Evolutionary conservation across 2,329 filamentous ascomycete genomes (phyloP).

Genomic region (Sporothrix brunneoviolacea): DNA sequence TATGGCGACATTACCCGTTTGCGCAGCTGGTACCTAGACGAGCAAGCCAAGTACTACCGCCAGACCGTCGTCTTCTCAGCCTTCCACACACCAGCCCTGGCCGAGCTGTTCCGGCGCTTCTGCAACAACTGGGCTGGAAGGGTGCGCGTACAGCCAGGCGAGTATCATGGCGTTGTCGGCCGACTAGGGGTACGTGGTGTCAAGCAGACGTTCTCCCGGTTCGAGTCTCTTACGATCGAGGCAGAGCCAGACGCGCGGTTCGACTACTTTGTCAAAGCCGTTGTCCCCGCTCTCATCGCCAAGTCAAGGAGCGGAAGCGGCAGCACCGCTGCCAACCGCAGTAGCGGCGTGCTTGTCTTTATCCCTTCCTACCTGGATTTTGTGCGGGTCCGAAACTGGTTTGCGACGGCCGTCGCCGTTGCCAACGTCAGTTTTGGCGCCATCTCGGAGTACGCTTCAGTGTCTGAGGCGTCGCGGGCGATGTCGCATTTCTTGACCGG

Average conservation of each 20-base stretch:
- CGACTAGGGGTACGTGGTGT: conserved; percentile 59
- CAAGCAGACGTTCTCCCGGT: conserved; percentile 85
- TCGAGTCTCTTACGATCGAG: conserved; percentile 62
- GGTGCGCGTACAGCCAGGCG: conserved; percentile 57
- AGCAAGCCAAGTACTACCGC: conserved; percentile 69
- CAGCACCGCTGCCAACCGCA: neutral
- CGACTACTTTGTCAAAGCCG: conserved; percentile 77
- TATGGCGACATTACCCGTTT: conserved; percentile 93
- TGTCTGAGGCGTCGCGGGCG: conserved; percentile 72
- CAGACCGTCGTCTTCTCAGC: conserved; percentile 78
- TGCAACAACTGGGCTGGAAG: conserved; percentile 79
- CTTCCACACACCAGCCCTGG: conserved; percentile 84
- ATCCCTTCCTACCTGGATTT: conserved; percentile 94
- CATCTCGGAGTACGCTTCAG: conserved; percentile 81
- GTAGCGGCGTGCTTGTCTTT: conserved; percentile 70
- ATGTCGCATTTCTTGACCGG: conserved; percentile 82
- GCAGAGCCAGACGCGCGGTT: conserved; percentile 84
- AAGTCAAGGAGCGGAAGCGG: conserved; percentile 47
- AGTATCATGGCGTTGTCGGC: conserved; percentile 66
- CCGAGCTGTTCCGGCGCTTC: conserved; percentile 66
- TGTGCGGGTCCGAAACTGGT: conserved; percentile 85
- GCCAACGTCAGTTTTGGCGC: conserved; percentile 62
- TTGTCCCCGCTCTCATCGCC: conserved; percentile 69
- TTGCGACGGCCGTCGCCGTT: conserved; percentile 61
- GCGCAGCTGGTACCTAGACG: conserved; percentile 87